Evolutionary conservation across 305 asterid species (phyloP).

Genomic region (Striga hermonthica): DNA sequence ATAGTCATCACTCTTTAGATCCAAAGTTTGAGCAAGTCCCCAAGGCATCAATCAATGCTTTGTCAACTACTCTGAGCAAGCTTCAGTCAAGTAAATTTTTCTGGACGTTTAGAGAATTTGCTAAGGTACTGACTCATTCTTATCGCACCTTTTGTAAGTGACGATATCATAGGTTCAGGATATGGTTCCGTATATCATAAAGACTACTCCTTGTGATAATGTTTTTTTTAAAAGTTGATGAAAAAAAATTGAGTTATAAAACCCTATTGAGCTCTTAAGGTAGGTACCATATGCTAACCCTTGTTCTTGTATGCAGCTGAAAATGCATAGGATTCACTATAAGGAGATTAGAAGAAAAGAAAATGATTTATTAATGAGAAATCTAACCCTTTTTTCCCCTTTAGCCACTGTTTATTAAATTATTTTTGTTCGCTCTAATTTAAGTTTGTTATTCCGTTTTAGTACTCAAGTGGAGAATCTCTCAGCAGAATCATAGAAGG

Average conservation of each 20-base stretch:
- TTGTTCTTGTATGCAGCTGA: too few species aligned
- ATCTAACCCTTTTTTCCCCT: background rate
- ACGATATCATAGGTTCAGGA: too few species aligned
- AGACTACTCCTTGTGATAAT: too few species aligned
- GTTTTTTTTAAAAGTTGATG: too few species aligned
- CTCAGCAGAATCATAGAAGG: background rate
- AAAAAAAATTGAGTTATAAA: too few species aligned
- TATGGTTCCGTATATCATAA: too few species aligned
- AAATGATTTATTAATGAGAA: background rate
- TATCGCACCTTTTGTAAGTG: too few species aligned
- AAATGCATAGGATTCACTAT: too few species aligned
- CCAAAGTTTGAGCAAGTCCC: constrained; percentile 69
- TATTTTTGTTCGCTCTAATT: background rate
- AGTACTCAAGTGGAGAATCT: background rate
- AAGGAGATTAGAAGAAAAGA: background rate
- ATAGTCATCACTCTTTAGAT: constrained; percentile 64
- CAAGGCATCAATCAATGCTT: constrained; percentile 59
- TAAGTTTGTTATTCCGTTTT: background rate
- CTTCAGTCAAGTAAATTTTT: constrained; percentile 76
- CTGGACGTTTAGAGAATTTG: constrained; percentile 69
- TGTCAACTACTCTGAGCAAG: constrained; percentile 73
- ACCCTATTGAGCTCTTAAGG: too few species aligned
- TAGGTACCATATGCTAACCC: too few species aligned
- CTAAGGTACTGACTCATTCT: constrained; percentile 54
- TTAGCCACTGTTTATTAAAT: background rate